A percentile compares a stretch with the other conserved stretches of the same genome.
Conservation (phyloP, 192 early-diverging fungal species). For the Diversispora eburnea region DNA sequence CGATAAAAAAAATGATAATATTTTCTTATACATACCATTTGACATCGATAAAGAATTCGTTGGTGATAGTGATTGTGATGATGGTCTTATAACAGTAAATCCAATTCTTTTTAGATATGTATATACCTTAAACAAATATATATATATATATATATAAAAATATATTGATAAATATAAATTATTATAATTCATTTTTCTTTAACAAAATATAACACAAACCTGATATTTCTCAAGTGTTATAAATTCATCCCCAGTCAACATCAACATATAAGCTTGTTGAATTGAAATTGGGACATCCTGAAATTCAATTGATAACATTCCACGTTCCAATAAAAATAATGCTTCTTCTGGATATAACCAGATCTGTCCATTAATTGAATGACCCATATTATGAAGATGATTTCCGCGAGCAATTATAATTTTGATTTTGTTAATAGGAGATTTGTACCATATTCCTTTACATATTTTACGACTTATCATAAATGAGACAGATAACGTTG, state of each 20-base stretch:
- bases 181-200: background rate
- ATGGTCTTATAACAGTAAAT: slow-evolving; percentile 42
- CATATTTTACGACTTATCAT: slow-evolving; percentile 15
- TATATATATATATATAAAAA: slow-evolving; percentile 2
- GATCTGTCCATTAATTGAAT: slow-evolving; percentile 35
- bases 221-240: slow-evolving; percentile 42
- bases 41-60: background rate
- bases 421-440: slow-evolving; percentile 8
- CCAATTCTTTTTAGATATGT: slow-evolving; percentile 53
- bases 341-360: slow-evolving; percentile 49
- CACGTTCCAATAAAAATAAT: slow-evolving; percentile 44
- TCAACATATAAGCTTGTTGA: slow-evolving; percentile 38
- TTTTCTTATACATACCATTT: background rate
- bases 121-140: slow-evolving; percentile 35
- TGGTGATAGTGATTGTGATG: slow-evolving; percentile 13
- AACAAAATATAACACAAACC: background rate
- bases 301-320: slow-evolving; percentile 35
- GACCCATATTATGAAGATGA: slow-evolving; percentile 42
- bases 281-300: slow-evolving; percentile 27
- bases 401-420: background rate
- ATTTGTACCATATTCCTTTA: background rate
- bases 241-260: slow-evolving; percentile 13
- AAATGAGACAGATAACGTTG: too few relatives aligned
- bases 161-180: background rate
- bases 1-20: too few relatives aligned